These are phyloP conservation scores for Metschnikowia corniflorae DNA, from an alignment of 805 yeast species.

Conservation along the genomic window DNA sequence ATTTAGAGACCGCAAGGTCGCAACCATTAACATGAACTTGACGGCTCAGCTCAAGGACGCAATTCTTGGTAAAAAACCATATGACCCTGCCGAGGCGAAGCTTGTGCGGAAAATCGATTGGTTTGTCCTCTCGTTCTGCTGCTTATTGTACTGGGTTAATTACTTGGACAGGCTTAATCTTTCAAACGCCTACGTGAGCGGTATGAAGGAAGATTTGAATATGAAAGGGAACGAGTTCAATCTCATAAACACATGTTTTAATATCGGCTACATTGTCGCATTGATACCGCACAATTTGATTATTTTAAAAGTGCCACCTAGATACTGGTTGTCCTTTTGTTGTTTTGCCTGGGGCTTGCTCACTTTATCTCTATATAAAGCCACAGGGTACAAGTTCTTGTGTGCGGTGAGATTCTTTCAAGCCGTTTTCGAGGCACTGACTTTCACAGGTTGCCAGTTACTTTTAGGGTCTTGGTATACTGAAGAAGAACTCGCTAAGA, in stretches of 20 bases:
- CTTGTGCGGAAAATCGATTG: constrained; percentile 36
- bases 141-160: constrained; percentile 45
- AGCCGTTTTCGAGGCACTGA: constrained; percentile 57
- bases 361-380: constrained; percentile 50
- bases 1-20: too few species aligned
- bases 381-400: constrained; percentile 44
- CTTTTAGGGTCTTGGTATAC: constrained; percentile 53
- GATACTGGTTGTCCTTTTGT: constrained; percentile 53
- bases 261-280: constrained; percentile 58
- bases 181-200: constrained; percentile 61
- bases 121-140: constrained; percentile 40
- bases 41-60: too few species aligned
- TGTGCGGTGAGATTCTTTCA: constrained; percentile 58
- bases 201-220: constrained; percentile 56
- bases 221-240: constrained; percentile 49
- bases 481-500: constrained; percentile 44
- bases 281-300: constrained; percentile 61
- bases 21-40: too few species aligned
- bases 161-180: constrained; percentile 57
- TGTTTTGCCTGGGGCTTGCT: constrained; percentile 55
- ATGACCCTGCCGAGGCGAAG: constrained; percentile 7
- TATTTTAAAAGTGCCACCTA: constrained; percentile 49
- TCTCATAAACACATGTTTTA: constrained; percentile 52
- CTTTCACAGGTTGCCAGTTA: constrained; percentile 53
- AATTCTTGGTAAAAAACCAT: constrained; percentile 2